Conservation (phyloP, 2,329 filamentous ascomycete genomes). For the Emydomyces testavorans region DNA sequence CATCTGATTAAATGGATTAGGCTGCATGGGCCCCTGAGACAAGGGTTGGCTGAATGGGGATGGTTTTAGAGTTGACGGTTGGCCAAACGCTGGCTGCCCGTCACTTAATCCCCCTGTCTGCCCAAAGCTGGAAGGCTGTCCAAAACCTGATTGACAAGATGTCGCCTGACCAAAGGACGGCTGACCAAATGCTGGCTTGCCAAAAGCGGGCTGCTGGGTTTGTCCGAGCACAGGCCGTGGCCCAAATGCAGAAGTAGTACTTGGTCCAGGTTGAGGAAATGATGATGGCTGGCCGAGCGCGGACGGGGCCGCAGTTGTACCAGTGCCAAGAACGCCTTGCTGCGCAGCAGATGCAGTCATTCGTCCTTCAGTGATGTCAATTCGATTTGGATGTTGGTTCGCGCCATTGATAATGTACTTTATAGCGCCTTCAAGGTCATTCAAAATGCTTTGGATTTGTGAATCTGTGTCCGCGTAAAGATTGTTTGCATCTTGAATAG, state of each 20-base stretch:
- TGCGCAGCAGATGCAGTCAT: neutral
- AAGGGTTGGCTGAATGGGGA: constrained; percentile 10
- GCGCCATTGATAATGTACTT: constrained; percentile 55
- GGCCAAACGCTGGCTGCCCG: constrained; percentile 22
- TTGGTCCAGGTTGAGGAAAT: constrained; percentile 1
- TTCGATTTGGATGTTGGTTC: constrained; percentile 63
- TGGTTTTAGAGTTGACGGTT: constrained; percentile 13
- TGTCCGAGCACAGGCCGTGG: constrained; percentile 31
- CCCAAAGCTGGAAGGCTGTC: constrained; percentile 6
- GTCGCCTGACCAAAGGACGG: constrained; percentile 2
- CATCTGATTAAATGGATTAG: constrained; percentile 8
- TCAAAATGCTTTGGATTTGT: constrained; percentile 60
- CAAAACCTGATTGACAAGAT: constrained; percentile 14
- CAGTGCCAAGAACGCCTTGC: constrained; percentile 2
- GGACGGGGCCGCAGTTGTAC: constrained; percentile 12
- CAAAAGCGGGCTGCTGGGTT: constrained; percentile 17
- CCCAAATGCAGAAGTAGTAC: constrained; percentile 29
- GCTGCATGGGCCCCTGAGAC: constrained; percentile 4
- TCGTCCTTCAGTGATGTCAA: constrained; percentile 40
- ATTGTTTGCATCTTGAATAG: constrained; percentile 41
- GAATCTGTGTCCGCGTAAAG: constrained; percentile 54
- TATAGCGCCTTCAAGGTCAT: constrained; percentile 59
- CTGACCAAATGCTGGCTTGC: constrained; percentile 9
- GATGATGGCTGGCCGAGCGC: constrained; percentile 25
- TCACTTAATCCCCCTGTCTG: neutral